These are phyloP conservation scores for Salix udensis DNA, from an alignment of 345 rosid genomes.

Conservation along the genomic window DNA sequence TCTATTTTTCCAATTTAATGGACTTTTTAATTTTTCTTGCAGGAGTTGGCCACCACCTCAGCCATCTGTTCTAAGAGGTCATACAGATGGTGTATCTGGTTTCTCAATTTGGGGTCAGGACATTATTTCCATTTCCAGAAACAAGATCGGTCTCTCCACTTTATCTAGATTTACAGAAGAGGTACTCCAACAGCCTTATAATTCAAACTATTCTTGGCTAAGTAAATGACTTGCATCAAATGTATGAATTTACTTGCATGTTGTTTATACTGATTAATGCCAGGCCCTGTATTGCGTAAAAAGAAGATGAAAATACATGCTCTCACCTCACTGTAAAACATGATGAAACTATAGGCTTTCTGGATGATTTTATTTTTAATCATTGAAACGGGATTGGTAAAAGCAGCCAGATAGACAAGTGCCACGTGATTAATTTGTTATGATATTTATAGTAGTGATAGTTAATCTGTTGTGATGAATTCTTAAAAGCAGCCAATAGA, in stretches of 20 bases:
- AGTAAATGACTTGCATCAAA: not conserved
- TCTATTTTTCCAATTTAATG: conserved; percentile 10
- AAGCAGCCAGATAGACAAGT: too few species aligned
- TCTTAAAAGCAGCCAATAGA: too few species aligned
- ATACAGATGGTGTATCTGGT: conserved; percentile 69
- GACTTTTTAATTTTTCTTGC: conserved; percentile 12
- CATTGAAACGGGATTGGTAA: too few species aligned
- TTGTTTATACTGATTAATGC: not conserved
- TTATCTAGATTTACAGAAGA: conserved; percentile 53
- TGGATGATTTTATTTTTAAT: too few species aligned
- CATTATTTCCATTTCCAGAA: conserved; percentile 74
- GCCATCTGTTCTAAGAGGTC: conserved; percentile 57
- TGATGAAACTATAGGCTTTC: too few species aligned
- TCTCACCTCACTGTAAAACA: too few species aligned
- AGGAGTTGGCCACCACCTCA: conserved; percentile 59
- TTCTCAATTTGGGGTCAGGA: conserved; percentile 89
- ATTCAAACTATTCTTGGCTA: not conserved
- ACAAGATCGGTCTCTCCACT: conserved; percentile 77
- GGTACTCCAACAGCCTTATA: conserved; percentile 36
- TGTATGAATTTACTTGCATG: not conserved
- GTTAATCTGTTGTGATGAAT: too few species aligned
- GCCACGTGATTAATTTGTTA: too few species aligned
- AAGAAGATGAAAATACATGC: too few species aligned
- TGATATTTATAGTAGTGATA: too few species aligned
- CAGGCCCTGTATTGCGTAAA: not conserved